A percentile compares a stretch with the other conserved stretches of the same genome.
Evolutionary conservation across 192 early-diverging fungal genomes (phyloP).

Genomic region (Backusella australiensis): DNA sequence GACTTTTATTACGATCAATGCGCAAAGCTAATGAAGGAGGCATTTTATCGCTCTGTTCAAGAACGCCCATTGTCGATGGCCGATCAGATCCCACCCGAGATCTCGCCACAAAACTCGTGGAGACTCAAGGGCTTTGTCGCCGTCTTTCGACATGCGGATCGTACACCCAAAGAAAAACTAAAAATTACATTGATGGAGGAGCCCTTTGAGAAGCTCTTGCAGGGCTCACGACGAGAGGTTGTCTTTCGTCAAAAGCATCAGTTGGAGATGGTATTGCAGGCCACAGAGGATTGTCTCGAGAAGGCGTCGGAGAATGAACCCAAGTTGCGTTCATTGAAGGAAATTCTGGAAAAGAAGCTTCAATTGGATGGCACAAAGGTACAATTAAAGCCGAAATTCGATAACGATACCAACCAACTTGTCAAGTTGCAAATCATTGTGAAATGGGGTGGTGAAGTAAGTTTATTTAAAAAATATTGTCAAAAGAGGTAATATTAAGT

Average conservation of each 20-base stretch:
- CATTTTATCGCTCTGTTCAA: conserved; percentile 68
- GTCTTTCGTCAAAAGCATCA: conserved; percentile 74
- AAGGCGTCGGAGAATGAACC: conserved; percentile 48
- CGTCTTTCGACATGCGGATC: conserved; percentile 91
- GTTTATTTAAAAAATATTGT: not conserved
- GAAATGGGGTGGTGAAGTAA: conserved; percentile 92
- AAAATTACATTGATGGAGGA: conserved; percentile 77
- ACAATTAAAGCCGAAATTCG: conserved; percentile 83
- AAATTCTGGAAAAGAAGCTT: conserved; percentile 79
- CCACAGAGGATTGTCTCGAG: conserved; percentile 3
- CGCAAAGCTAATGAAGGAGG: conserved; percentile 66
- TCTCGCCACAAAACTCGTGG: conserved; percentile 78
- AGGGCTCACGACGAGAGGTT: conserved; percentile 67
- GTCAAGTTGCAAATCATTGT: conserved; percentile 85
- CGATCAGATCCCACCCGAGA: conserved; percentile 30
- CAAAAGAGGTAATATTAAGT: not conserved
- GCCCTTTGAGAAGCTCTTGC: conserved; percentile 71
- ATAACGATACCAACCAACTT: conserved; percentile 47
- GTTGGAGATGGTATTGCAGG: conserved; percentile 56
- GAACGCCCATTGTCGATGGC: conserved; percentile 17
- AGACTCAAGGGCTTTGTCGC: conserved; percentile 90
- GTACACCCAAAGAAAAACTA: conserved; percentile 97
- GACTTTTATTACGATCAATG: conserved; percentile 90
- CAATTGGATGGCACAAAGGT: conserved; percentile 88
- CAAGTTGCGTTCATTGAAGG: conserved; percentile 63